Conservation (phyloP, 495 filamentous ascomycete genomes). For the Aspergillus heteromorphus region DNA sequence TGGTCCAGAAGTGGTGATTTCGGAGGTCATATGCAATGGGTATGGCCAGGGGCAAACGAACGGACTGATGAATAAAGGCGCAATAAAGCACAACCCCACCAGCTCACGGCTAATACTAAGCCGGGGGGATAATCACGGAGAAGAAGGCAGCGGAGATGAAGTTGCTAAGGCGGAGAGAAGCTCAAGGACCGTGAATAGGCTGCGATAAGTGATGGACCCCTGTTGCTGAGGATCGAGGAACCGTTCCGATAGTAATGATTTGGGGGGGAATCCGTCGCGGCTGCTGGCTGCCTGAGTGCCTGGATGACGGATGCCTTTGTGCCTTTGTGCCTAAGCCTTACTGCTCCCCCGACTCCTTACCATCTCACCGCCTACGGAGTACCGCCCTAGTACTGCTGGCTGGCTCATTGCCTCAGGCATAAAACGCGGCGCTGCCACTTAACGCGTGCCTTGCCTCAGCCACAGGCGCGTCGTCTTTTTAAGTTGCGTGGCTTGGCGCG, state of each 20-base stretch:
- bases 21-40: not conserved
- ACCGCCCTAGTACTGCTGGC: too few species aligned
- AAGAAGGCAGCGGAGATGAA: not conserved
- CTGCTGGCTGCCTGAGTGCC: conserved; percentile 1
- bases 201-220: not conserved
- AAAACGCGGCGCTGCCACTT: conserved; percentile 31
- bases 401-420: conserved; percentile 25
- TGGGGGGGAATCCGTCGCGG: not conserved
- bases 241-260: not conserved
- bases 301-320: too few species aligned
- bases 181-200: not conserved
- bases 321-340: not conserved
- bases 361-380: not conserved
- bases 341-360: too few species aligned
- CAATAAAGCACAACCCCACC: conserved; percentile 13
- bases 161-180: not conserved
- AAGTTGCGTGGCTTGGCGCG: conserved; percentile 18
- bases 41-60: conserved; percentile 1
- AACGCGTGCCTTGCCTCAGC: conserved; percentile 32
- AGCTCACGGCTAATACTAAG: conserved; percentile 9
- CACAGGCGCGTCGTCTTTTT: conserved; percentile 34
- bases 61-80: conserved; percentile 1
- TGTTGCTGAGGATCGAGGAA: not conserved
- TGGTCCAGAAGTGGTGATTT: not conserved
- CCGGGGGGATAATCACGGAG: not conserved